Base-by-base conservation (phyloP, 1,284 basidiomycete species). In the Fistulinella cinereoalba region DNA sequence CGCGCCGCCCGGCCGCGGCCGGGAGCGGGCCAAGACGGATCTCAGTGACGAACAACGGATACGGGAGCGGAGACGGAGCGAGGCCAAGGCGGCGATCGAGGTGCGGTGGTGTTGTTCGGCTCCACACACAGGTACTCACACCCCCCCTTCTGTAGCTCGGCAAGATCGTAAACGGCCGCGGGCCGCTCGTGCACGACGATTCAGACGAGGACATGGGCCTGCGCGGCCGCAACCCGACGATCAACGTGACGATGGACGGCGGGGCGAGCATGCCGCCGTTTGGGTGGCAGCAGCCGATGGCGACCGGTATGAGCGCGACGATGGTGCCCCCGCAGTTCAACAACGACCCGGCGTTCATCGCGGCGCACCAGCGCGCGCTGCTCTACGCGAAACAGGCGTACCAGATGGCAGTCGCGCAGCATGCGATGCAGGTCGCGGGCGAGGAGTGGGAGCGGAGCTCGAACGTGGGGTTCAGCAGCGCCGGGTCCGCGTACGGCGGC, bases 371-470 rank as follows among this genome's bases (percentile, higher is more conserved):
- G 58, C 86, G 86, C 49, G 88, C 88, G 3, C 86, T 92, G 77
- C 71, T 87, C 67, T 71, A 75, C 42, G 88, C 88, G 42, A 91
- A 91, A 64, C 89, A 91, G 61, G 81, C 88, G 3, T 91, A 89
- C 60, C 88, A 91, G 65, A 80, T 84, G 71, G 84, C 88, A 10
- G 85, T 90, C 40, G 88, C 88, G 6, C 88, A 89, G 62, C 88
- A 91, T 56, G 89, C 89, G 11, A 85, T 91, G 77, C 83, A 80
- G 2, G 79, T 80, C 12, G 88, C 88, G 12, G 86, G 77, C 21
- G 89, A 92, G 43, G 87, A 91, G 60, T 91, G 89, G 89, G 89
- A 92, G 60, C 80, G 88, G 33, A 77, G 80, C 10, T 88, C 86
- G 42, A 78, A 69, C 37, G 55, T 75, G 24, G 75, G 76, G 16